Conservation (phyloP, 169 alveolate species). For the Cryptosporidium viatorum region DNA sequence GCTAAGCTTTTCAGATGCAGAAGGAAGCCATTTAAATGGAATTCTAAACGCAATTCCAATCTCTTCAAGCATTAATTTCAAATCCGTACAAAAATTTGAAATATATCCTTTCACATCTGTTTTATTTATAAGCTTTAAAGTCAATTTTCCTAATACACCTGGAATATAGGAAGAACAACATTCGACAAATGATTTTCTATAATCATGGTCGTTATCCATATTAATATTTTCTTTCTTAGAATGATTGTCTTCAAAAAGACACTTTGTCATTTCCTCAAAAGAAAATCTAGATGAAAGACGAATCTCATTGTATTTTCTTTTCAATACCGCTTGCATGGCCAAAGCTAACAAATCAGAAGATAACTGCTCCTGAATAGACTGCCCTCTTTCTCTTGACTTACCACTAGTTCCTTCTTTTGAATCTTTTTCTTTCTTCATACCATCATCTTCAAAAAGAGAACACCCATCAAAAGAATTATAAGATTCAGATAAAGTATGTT, state of each 20-base stretch:
- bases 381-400: constrained; percentile 23
- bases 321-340: constrained; percentile 57
- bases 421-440: constrained; percentile 15
- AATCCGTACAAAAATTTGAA: constrained; percentile 25
- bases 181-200: neutral
- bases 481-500: neutral
- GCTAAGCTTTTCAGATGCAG: constrained; percentile 44
- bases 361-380: constrained; percentile 56
- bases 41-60: constrained; percentile 40
- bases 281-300: constrained; percentile 32
- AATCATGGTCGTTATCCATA: neutral
- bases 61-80: constrained; percentile 26
- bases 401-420: neutral
- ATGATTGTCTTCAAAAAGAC: constrained; percentile 27
- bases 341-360: constrained; percentile 60
- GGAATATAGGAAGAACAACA: constrained; percentile 34
- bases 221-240: neutral
- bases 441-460: constrained; percentile 19
- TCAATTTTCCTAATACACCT: neutral
- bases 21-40: constrained; percentile 70
- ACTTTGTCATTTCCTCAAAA: constrained; percentile 53
- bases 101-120: neutral
- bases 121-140: neutral
- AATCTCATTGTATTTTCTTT: constrained; percentile 36
- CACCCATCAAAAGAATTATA: constrained; percentile 55